Evolutionary conservation across 306 rosid genomes (phyloP).

Genomic region (Malus sylvestris): DNA sequence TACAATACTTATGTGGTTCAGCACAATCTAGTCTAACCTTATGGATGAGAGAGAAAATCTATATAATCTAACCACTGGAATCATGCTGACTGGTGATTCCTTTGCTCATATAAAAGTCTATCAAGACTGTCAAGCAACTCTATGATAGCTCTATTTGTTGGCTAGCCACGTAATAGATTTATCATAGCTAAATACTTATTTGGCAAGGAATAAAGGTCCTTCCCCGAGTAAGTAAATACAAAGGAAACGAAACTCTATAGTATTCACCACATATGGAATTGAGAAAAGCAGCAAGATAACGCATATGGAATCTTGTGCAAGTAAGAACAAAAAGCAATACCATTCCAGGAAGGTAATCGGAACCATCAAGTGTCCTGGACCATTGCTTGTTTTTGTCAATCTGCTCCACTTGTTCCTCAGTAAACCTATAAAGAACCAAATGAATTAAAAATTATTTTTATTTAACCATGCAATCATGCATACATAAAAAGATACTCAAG

Average conservation of each 20-base stretch:
- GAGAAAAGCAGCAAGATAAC: background rate
- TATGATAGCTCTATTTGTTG: background rate
- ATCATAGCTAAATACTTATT: background rate
- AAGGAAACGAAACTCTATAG: background rate
- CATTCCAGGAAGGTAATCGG: constrained; percentile 99
- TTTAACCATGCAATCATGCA: background rate
- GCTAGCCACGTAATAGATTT: background rate
- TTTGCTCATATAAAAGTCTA: background rate
- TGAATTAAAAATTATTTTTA: no score
- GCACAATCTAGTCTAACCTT: background rate
- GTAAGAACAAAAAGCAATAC: constrained; percentile 32
- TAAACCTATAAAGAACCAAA: constrained; percentile 40
- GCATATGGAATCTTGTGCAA: background rate
- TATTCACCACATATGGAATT: background rate
- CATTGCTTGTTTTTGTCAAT: constrained; percentile 90
- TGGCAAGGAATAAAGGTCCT: background rate
- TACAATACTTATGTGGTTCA: background rate
- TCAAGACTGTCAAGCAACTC: background rate
- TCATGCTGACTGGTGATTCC: background rate
- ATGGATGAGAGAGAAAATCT: background rate
- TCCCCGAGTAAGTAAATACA: no score
- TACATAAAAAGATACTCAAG: background rate
- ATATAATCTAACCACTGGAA: background rate
- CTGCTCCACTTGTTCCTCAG: constrained; percentile 67
- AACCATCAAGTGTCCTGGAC: constrained; percentile 98